Percentiles rank a stretch among this genome's conserved stretches.
phyloP scores from a whole-genome alignment of 305 asterid genomes.

The Plantago rigida region DNA sequence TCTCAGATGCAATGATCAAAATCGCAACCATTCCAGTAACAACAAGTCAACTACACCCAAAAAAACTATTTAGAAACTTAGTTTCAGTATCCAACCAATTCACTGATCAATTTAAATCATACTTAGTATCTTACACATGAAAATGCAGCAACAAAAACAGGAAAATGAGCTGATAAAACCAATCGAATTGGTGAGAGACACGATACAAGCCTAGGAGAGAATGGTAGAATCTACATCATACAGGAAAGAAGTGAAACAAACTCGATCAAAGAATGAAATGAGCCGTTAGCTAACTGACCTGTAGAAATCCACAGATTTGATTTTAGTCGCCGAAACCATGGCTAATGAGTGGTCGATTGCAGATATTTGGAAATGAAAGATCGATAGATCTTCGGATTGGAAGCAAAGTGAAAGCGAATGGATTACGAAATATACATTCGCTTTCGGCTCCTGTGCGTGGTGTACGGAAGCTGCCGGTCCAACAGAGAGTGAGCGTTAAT shows the following conservation, averaged over 20 bases:
- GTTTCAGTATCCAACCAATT: neutral
- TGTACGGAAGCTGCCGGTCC: neutral
- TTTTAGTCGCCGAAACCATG: constrained; percentile 73
- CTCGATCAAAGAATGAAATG: neutral
- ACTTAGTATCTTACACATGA: neutral
- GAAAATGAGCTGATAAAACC: neutral
- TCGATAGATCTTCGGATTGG: neutral
- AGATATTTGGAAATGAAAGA: neutral
- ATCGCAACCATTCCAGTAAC: neutral
- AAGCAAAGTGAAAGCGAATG: neutral
- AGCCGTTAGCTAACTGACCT: constrained; percentile 46
- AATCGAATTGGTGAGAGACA: neutral
- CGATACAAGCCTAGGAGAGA: neutral
- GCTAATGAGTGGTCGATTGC: constrained; percentile 26
- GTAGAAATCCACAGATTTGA: constrained; percentile 95
- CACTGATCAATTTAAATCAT: neutral
- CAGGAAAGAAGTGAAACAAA: constrained; percentile 4
- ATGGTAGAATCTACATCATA: neutral
- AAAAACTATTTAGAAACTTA: neutral
- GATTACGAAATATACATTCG: neutral
- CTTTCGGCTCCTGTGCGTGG: neutral
- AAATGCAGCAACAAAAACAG: neutral
- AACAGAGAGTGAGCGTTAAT: no score
- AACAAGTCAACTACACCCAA: neutral
- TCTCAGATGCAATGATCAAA: no score